These are phyloP conservation scores for Narthecium ossifragum DNA, from an alignment of 106 monocot genomes.

Conservation along the genomic window DNA sequence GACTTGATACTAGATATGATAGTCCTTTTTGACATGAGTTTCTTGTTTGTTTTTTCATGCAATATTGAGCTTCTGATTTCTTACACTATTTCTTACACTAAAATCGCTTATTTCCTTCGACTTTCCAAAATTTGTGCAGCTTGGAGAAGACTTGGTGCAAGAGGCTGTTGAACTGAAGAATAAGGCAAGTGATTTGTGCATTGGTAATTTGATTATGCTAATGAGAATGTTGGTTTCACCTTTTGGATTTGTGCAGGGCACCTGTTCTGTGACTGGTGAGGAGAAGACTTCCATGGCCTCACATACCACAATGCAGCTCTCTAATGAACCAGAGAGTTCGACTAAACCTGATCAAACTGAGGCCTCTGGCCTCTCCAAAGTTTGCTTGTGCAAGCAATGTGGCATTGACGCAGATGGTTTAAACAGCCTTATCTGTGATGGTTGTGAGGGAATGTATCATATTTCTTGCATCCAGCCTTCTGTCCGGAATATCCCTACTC, in stretches of 20 bases:
- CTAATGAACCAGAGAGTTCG: constrained; percentile 43
- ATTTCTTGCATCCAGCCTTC: constrained; percentile 49
- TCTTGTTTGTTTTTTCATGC: not conserved
- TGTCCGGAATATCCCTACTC: constrained; percentile 27
- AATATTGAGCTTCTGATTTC: not conserved
- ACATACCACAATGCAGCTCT: constrained; percentile 26
- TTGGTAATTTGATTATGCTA: not conserved
- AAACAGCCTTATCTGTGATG: constrained; percentile 71
- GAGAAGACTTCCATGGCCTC: constrained; percentile 42
- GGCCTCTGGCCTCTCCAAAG: constrained; percentile 35
- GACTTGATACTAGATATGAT: too few relatives aligned
- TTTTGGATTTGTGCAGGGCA: constrained; percentile 22
- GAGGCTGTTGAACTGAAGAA: constrained; percentile 22
- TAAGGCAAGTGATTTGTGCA: constrained; percentile 23
- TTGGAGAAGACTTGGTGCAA: constrained; percentile 18
- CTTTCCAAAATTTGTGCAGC: constrained; percentile 12
- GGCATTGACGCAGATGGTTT: constrained; percentile 32
- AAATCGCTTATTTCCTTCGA: constrained; percentile 4
- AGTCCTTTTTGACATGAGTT: too few relatives aligned
- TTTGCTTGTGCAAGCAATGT: constrained; percentile 52
- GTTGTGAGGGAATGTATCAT: constrained; percentile 69
- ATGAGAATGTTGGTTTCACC: not conserved
- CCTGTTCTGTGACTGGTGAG: constrained; percentile 8
- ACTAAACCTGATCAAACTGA: constrained; percentile 42
- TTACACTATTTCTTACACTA: not conserved